phyloP scores from a whole-genome alignment of 805 yeast species.

The Nakazawaea ernobii region DNA sequence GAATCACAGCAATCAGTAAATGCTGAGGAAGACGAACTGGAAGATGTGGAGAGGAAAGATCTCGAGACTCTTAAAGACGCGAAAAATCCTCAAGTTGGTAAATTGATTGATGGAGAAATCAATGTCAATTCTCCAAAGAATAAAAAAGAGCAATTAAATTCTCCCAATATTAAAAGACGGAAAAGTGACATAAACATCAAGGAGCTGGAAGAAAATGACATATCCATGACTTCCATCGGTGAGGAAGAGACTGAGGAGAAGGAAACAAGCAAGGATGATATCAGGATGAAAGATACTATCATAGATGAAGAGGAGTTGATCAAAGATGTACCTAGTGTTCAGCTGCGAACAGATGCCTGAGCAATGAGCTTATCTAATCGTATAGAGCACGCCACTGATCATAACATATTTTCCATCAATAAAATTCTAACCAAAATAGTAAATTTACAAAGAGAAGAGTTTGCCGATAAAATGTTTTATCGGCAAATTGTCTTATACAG shows the following conservation, averaged over 20 bases:
- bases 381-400: too few relatives aligned
- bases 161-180: slow-evolving; percentile 11
- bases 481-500: too few relatives aligned
- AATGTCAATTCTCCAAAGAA: slow-evolving; percentile 2
- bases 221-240: slow-evolving; percentile 4
- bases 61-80: background rate
- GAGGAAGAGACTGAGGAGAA: slow-evolving; percentile 1
- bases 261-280: background rate
- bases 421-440: too few relatives aligned
- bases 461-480: too few relatives aligned
- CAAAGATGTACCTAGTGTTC: too few relatives aligned
- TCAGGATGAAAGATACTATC: background rate
- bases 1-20: background rate
- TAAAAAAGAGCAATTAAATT: slow-evolving; percentile 6
- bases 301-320: background rate
- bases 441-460: too few relatives aligned
- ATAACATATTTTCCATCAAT: too few relatives aligned
- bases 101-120: background rate
- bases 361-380: too few relatives aligned
- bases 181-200: slow-evolving; percentile 4
- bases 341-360: too few relatives aligned
- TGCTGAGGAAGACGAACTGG: background rate
- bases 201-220: background rate
- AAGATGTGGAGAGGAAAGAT: background rate
- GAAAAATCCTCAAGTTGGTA: slow-evolving; percentile 1